Evolutionary conservation across 2,329 filamentous ascomycete species (phyloP), one percentile per base, ranked within the genome.

Genomic region (Diaporthe helianthi): DNA sequence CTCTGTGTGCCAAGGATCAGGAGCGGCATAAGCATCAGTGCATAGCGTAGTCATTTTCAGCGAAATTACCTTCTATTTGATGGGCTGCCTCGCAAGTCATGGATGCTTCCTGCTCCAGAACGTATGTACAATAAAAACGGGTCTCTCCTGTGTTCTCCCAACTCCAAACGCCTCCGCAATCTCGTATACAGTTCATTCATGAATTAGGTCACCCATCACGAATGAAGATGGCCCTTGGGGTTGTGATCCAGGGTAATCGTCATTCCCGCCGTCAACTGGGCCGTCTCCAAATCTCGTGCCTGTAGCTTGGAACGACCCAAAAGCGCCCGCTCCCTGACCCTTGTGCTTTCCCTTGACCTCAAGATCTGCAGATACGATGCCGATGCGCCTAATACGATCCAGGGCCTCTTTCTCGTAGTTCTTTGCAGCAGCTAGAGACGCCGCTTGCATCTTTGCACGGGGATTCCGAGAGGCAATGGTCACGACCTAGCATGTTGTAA

Each of bases 351-450:
- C 79, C 72, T 83, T 86, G 31, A 94, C 85, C 73, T 97, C 93
- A 33, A 98, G 83, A 9, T 93, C 92, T 0, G 93, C 91, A 33
- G 90, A 87, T 5, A 90, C 79, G 70, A 97, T 87, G 73, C 92
- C 93, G 76, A 97, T 90, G 55, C 92, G 89, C 65, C 94, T 85
- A 65, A 98, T 84, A 52, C 93, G 89, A 73, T 97, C 85, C 65
- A 92, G 86, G 7, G 94, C 89, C 71, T 93, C 91, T 61, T 87
- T 86, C 75, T 94, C 90, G 75, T 96, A 96, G 33, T 87, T 85
- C 67, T 87, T 86, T 2, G 93, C 88, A 69, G 89, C 89, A 24
- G 88, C 83, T 26, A 97, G 82, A 0, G 91, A 89, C 8, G 90
- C 85, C 31, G 83, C 81, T 77, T 98, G 94, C 75, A 97, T 89